phyloP scores from a whole-genome alignment of 805 yeast genomes.

The Pichia deserticola region DNA sequence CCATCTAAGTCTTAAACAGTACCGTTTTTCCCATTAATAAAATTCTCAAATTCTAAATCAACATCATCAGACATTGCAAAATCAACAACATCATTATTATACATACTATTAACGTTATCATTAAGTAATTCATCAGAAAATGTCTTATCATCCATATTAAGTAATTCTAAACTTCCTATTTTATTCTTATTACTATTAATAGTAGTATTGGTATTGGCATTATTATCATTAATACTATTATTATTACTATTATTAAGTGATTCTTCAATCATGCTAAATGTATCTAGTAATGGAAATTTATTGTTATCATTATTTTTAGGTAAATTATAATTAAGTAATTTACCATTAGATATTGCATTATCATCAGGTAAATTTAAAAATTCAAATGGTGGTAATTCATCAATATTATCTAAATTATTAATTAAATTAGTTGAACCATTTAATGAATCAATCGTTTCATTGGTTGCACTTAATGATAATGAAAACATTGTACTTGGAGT shows the following conservation, averaged over 20 bases:
- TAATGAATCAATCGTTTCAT: slow-evolving; percentile 23
- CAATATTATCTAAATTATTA: not conserved
- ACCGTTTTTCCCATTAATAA: slow-evolving; percentile 18
- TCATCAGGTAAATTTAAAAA: slow-evolving; percentile 6
- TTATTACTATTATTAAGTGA: too few relatives aligned
- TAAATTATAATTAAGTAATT: not conserved
- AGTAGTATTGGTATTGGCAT: not conserved
- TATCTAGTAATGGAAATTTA: not conserved
- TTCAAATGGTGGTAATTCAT: slow-evolving; percentile 4
- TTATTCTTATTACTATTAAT: not conserved
- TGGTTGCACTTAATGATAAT: slow-evolving; percentile 18
- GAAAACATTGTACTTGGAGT: slow-evolving; percentile 21
- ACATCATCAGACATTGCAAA: slow-evolving; percentile 12
- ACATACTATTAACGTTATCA: not conserved
- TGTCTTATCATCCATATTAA: not conserved
- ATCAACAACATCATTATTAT: slow-evolving; percentile 4
- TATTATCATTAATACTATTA: not conserved
- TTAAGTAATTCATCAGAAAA: not conserved
- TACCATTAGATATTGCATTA: not conserved
- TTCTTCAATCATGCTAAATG: not conserved
- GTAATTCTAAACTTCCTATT: slow-evolving; percentile 1
- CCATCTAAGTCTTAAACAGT: too few relatives aligned
- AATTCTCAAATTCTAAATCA: slow-evolving; percentile 25
- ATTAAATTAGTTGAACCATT: not conserved
- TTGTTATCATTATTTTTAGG: not conserved